Percentiles rank a stretch among this genome's conserved stretches.
Evolutionary conservation across 139 green algal genomes (phyloP).

Genomic region (Closterium sp.): DNA sequence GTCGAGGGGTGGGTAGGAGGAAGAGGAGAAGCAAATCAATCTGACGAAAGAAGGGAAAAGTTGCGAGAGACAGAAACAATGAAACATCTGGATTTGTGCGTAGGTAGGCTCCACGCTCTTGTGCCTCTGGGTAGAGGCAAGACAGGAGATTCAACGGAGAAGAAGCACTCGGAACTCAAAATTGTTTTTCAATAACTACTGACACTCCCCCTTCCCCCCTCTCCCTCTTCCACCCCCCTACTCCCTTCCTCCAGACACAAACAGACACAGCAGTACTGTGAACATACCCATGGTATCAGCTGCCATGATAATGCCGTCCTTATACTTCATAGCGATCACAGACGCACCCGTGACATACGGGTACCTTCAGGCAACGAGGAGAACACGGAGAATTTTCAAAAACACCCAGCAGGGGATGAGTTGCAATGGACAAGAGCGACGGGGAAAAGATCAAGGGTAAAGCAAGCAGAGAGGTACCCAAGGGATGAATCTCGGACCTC

Average conservation of each 20-base stretch:
- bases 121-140: too few species aligned
- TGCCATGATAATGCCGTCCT: slow-evolving; percentile 90
- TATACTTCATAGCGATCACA: slow-evolving; percentile 92
- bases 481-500: too few species aligned
- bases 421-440: background rate
- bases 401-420: background rate
- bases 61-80: background rate
- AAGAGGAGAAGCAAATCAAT: background rate
- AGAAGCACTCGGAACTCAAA: too few species aligned
- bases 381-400: background rate
- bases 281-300: slow-evolving; percentile 82
- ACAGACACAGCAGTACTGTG: too few species aligned
- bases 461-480: background rate
- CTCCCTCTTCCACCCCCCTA: too few species aligned
- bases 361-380: slow-evolving; percentile 4
- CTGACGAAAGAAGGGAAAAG: background rate
- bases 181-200: too few species aligned
- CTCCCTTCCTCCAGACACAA: too few species aligned
- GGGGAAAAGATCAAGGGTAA: too few species aligned
- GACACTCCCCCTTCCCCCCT: too few species aligned
- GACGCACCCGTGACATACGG: slow-evolving; percentile 91
- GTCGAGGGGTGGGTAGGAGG: slow-evolving; percentile 63
- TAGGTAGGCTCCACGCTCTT: too few species aligned
- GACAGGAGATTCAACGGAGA: too few species aligned
- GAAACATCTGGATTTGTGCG: too few species aligned